Percentiles rank a stretch among this genome's conserved stretches.
These are phyloP conservation scores for Lachnellula hyalina DNA, from an alignment of 2,329 filamentous ascomycete species.

Conservation along the genomic window DNA sequence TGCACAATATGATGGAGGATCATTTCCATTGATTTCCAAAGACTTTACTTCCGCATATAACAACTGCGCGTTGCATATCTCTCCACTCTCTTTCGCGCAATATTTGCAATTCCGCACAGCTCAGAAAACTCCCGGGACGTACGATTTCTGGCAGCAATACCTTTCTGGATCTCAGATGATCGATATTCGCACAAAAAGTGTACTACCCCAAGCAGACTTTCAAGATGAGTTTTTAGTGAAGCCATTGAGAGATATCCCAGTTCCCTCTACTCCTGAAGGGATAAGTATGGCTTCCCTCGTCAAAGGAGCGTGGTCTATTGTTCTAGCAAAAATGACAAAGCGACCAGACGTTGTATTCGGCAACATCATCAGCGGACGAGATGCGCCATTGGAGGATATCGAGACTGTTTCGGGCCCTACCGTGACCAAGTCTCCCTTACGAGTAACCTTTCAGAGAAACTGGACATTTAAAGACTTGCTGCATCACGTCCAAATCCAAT, in stretches of 20 bases:
- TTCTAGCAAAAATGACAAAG: slow-evolving; percentile 43
- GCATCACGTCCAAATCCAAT: background rate
- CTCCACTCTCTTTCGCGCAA: background rate
- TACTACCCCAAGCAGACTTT: background rate
- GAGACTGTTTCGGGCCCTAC: slow-evolving; percentile 38
- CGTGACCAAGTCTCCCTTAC: slow-evolving; percentile 37
- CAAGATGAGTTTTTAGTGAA: background rate
- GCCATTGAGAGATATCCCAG: background rate
- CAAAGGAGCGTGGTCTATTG: slow-evolving; percentile 48
- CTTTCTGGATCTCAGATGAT: background rate
- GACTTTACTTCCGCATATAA: background rate
- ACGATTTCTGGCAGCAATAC: background rate
- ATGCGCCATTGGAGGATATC: slow-evolving; percentile 37
- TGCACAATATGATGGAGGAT: background rate
- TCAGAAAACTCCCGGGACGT: background rate
- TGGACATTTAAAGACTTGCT: background rate
- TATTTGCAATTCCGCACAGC: background rate
- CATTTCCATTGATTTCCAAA: background rate
- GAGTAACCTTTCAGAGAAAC: slow-evolving; percentile 10
- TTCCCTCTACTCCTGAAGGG: background rate
- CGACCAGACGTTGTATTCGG: slow-evolving; percentile 47
- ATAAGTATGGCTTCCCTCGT: slow-evolving; percentile 33
- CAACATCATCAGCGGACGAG: slow-evolving; percentile 47
- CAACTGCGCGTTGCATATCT: background rate
- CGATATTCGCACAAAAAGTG: background rate